A percentile compares a stretch with the other conserved stretches of the same genome.
These are phyloP conservation scores for Lodderomyces orthopsilosis DNA, from an alignment of 1,139 yeast genomes.

Conservation along the genomic window DNA sequence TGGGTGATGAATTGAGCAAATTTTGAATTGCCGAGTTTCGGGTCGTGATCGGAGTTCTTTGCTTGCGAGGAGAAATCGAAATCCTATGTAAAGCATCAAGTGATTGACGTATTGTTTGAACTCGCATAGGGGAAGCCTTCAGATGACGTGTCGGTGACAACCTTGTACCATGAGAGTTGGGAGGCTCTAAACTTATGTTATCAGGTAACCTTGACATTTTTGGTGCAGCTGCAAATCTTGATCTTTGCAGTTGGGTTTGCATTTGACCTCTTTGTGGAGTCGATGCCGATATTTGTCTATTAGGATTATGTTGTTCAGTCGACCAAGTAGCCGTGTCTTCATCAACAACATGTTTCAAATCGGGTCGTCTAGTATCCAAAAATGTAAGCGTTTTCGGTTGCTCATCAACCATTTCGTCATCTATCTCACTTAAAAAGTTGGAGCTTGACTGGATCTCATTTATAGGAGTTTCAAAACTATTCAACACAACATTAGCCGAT, in stretches of 20 bases:
- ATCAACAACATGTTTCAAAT: slow-evolving; percentile 21
- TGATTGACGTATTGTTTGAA: slow-evolving; percentile 34
- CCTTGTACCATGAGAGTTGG: slow-evolving; percentile 3
- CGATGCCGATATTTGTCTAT: slow-evolving; percentile 27
- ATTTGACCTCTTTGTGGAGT: slow-evolving; percentile 31
- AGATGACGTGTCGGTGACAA: slow-evolving; percentile 6
- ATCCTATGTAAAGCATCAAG: slow-evolving; percentile 30
- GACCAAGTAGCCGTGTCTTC: slow-evolving; percentile 43
- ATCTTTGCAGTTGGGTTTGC: background rate
- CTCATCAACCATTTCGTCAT: slow-evolving; percentile 9
- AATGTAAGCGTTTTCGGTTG: slow-evolving; percentile 1
- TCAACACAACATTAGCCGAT: slow-evolving; percentile 66
- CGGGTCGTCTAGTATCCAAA: slow-evolving; percentile 23
- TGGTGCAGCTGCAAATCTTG: slow-evolving; percentile 3
- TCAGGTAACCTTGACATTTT: slow-evolving; percentile 6
- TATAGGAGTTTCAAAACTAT: slow-evolving; percentile 55
- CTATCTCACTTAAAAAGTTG: slow-evolving; percentile 16
- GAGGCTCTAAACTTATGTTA: slow-evolving; percentile 10
- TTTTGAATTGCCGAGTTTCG: slow-evolving; percentile 42
- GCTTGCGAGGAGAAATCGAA: slow-evolving; percentile 15
- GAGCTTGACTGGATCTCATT: slow-evolving; percentile 13
- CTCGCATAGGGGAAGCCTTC: slow-evolving; percentile 14
- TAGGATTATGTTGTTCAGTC: slow-evolving; percentile 25
- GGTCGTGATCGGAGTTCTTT: slow-evolving; percentile 17
- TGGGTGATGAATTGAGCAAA: slow-evolving; percentile 49